Percentiles rank a stretch among this genome's conserved stretches.
These are phyloP conservation scores for Tolypocladium tundrense DNA, from an alignment of 2,329 filamentous ascomycete species.

Conservation along the genomic window DNA sequence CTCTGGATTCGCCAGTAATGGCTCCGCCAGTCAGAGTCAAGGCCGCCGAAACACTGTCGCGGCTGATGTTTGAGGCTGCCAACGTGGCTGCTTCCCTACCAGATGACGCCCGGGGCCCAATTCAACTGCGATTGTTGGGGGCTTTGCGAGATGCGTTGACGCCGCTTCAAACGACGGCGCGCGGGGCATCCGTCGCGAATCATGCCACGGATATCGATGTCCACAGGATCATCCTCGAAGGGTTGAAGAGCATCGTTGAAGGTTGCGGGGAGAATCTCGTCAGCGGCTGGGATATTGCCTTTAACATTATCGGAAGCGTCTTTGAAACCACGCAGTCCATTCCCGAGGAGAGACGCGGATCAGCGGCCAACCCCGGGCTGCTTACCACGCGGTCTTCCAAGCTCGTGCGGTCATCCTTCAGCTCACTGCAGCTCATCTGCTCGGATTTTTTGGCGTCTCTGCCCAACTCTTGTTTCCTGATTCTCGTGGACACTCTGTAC, in stretches of 20 bases:
- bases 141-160: slow-evolving; percentile 52
- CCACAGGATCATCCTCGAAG: slow-evolving; percentile 69
- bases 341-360: slow-evolving; percentile 21
- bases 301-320: slow-evolving; percentile 75
- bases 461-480: slow-evolving; percentile 60
- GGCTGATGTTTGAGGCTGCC: slow-evolving; percentile 46
- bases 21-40: slow-evolving; percentile 44
- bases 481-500: slow-evolving; percentile 77
- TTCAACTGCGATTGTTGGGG: slow-evolving; percentile 63
- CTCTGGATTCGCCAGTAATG: slow-evolving; percentile 35
- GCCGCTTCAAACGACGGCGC: slow-evolving; percentile 41
- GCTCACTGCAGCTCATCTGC: slow-evolving; percentile 81
- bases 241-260: slow-evolving; percentile 73
- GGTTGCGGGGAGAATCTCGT: slow-evolving; percentile 76
- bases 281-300: slow-evolving; percentile 76
- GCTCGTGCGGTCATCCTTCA: slow-evolving; percentile 78
- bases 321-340: slow-evolving; percentile 43
- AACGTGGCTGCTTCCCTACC: slow-evolving; percentile 43
- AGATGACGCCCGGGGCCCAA: slow-evolving; percentile 39
- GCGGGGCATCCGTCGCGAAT: slow-evolving; percentile 43
- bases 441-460: slow-evolving; percentile 80
- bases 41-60: slow-evolving; percentile 55
- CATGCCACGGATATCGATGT: slow-evolving; percentile 65
- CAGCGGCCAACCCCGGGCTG: slow-evolving; percentile 17
- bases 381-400: slow-evolving; percentile 54